Evolutionary conservation across 768 basidiomycete genomes (phyloP), one percentile per base, ranked within the genome.

Genomic region (Serendipita sp.): DNA sequence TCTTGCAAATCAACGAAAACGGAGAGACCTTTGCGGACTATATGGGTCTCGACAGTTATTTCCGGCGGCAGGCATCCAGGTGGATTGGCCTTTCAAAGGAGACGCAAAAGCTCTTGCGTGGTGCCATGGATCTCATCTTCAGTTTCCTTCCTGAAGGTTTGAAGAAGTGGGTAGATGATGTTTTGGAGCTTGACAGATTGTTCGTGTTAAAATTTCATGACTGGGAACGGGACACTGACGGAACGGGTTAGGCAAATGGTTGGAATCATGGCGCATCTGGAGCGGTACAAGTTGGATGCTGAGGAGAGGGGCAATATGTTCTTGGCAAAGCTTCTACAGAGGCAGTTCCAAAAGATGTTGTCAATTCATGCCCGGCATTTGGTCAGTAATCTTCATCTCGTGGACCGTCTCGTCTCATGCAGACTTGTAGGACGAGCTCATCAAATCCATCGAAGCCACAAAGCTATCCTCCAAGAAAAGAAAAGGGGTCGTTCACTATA

Each of bases 11-110:
- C 70, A 90, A 91, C 65, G 88, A 94, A 65, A 81, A 83, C 22
- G 83, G 83, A 16, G 78, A 92, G 14, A 96, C 95, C 0, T 98
- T 92, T 72, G 95, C 95, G 14, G 95, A 97, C 73, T 92, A 95
- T 68, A 90, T 91, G 82, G 83, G 84, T 48, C 75, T 98, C 64
- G 95, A 98, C 70, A 90, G 83, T 64, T 98, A 96, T 73, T 96
- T 96, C 76, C 80, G 90, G 26, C 77, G 95, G 53, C 90, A 97
- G 70, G 95, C 95, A n/a, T 77, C 85, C 3, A 78, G 89, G 28
- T 76, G 81, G 60, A 79, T 78, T 28, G 81, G 83, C 30, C 77
- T 94, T 44, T 83, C 82, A 64, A 78, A 79, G 61, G 73, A 81
- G 4, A 92, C 91, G 28, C 70, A 76, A 64, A 93, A 94, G 74